Percentiles rank a stretch among this genome's conserved stretches.
phyloP scores from a whole-genome alignment of 2,329 filamentous ascomycete genomes.

The Incumbomyces lentus region DNA sequence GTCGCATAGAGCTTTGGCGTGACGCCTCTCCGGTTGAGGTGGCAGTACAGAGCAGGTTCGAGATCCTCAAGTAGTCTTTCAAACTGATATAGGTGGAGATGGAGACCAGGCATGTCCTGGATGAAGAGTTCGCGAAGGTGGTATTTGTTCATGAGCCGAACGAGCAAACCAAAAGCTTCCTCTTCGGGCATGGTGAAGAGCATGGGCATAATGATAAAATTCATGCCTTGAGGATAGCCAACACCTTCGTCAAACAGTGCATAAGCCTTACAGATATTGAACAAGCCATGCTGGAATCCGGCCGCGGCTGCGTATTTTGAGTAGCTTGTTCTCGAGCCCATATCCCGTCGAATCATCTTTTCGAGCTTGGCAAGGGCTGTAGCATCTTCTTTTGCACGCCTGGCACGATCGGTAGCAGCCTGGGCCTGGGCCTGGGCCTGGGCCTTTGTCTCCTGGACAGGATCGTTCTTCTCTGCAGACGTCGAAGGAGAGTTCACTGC shows the following conservation, averaged over 20 bases:
- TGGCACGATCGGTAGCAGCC: slow-evolving; percentile 58
- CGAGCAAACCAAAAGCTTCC: slow-evolving; percentile 87
- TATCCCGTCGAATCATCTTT: slow-evolving; percentile 79
- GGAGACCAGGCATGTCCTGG: slow-evolving; percentile 90
- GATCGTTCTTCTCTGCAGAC: slow-evolving; percentile 51
- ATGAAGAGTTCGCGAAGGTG: slow-evolving; percentile 85
- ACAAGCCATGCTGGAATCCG: slow-evolving; percentile 84
- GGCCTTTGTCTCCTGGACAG: slow-evolving; percentile 41
- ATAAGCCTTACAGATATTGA: slow-evolving; percentile 95
- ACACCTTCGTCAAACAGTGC: slow-evolving; percentile 89
- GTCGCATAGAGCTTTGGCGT: slow-evolving; percentile 90
- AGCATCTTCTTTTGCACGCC: slow-evolving; percentile 68
- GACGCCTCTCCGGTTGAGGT: slow-evolving; percentile 78
- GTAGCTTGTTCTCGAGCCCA: slow-evolving; percentile 88
- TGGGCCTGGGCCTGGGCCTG: slow-evolving; percentile 47
- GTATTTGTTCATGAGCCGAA: slow-evolving; percentile 94
- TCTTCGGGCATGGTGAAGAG: slow-evolving; percentile 98
- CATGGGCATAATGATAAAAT: slow-evolving; percentile 92
- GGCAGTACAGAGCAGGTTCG: slow-evolving; percentile 89
- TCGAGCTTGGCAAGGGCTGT: slow-evolving; percentile 70
- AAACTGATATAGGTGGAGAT: slow-evolving; percentile 88
- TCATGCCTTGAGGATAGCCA: slow-evolving; percentile 97
- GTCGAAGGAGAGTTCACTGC: slow-evolving; percentile 47
- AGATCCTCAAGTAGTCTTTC: slow-evolving; percentile 87
- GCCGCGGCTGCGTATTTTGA: slow-evolving; percentile 90